A percentile compares a stretch with the other conserved stretches of the same genome.
These are phyloP conservation scores for Otatea glauca DNA, from an alignment of 176 grass and related monocot species.

Conservation along the genomic window DNA sequence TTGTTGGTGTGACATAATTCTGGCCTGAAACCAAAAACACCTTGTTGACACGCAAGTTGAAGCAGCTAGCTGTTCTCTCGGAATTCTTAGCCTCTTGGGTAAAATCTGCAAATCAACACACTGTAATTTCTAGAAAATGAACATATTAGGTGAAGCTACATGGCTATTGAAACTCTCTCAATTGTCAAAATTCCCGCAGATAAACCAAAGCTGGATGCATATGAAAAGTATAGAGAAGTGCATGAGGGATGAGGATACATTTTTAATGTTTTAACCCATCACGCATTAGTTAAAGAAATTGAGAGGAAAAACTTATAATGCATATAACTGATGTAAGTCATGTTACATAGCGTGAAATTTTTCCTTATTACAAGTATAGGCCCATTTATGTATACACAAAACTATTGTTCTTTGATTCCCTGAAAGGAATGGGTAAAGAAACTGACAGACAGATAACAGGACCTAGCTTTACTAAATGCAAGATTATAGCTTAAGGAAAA, in stretches of 20 bases:
- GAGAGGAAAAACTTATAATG: not conserved
- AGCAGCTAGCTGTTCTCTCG: constrained; percentile 71
- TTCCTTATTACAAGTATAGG: not conserved
- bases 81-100: constrained; percentile 84
- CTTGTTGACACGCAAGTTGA: constrained; percentile 4
- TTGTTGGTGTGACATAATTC: not conserved
- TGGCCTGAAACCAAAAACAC: not conserved
- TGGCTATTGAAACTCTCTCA: not conserved
- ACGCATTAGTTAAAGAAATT: not conserved
- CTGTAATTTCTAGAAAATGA: constrained; percentile 15
- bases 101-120: constrained; percentile 71
- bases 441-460: not conserved
- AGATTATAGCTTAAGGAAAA: constrained; percentile 14
- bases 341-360: not conserved
- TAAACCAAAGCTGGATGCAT: constrained; percentile 10
- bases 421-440: not conserved
- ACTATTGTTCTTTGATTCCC: constrained; percentile 37
- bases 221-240: not conserved
- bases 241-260: not conserved
- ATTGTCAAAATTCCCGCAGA: constrained; percentile 2
- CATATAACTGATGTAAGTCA: constrained; percentile 7
- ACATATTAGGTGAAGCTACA: not conserved
- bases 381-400: constrained; percentile 7
- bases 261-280: not conserved
- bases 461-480: constrained; percentile 19